phyloP scores from a whole-genome alignment of 1,284 basidiomycete genomes.

The Stereum hirsutum region DNA sequence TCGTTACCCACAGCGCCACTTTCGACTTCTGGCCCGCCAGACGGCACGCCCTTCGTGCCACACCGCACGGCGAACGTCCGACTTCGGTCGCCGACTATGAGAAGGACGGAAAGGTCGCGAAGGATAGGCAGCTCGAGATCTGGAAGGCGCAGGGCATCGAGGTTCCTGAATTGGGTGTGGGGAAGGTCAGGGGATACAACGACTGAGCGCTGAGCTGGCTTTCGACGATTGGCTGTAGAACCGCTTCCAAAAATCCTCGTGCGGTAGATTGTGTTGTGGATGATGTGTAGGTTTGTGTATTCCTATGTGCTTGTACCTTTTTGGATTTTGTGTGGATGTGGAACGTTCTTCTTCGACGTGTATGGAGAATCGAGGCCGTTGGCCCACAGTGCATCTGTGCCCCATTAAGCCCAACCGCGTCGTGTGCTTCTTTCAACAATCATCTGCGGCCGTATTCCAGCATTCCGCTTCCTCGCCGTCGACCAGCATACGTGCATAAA shows the following conservation, averaged over 20 bases:
- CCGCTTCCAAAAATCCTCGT: neutral
- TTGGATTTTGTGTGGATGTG: too few species aligned
- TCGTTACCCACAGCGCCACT: slow-evolving; percentile 69
- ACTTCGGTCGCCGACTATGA: slow-evolving; percentile 72
- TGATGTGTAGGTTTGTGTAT: too few species aligned
- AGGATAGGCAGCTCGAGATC: slow-evolving; percentile 56
- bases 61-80: slow-evolving; percentile 73
- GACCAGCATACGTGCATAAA: too few species aligned
- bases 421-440: too few species aligned
- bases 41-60: slow-evolving; percentile 74
- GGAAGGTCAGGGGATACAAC: slow-evolving; percentile 47
- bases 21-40: slow-evolving; percentile 71
- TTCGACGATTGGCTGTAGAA: neutral
- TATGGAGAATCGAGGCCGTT: too few species aligned
- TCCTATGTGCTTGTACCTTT: neutral
- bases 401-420: too few species aligned
- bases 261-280: too few species aligned
- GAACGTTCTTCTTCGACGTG: too few species aligned
- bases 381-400: too few species aligned
- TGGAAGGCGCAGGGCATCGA: slow-evolving; percentile 54
- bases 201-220: slow-evolving; percentile 26
- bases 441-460: too few species aligned
- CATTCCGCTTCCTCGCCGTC: too few species aligned
- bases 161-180: slow-evolving; percentile 20
- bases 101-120: slow-evolving; percentile 38